Evolutionary conservation across 164 flowering plant species (phyloP).

Genomic region (Magnolia officinalis): DNA sequence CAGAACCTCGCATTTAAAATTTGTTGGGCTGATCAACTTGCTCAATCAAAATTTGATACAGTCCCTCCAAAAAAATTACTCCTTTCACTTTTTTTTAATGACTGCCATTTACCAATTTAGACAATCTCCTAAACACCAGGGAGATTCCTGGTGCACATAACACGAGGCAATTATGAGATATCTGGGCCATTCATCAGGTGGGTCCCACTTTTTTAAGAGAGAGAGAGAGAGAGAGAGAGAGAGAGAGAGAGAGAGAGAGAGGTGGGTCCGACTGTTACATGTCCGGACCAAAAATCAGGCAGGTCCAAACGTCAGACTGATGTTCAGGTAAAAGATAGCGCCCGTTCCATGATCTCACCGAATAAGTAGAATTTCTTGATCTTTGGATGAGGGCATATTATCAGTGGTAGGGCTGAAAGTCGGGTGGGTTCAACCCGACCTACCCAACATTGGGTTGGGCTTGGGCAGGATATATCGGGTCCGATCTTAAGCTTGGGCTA

Average conservation of each 20-base stretch:
- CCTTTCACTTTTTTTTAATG: too few species aligned
- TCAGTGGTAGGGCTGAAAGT: too few species aligned
- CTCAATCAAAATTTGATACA: too few species aligned
- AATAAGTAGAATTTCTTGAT: background rate
- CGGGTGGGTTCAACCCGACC: too few species aligned
- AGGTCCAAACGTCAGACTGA: background rate
- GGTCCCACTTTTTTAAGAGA: too few species aligned
- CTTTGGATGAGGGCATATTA: background rate
- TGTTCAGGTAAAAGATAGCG: background rate
- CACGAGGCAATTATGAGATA: background rate
- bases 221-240: too few species aligned
- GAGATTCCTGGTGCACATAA: background rate
- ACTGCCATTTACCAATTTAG: background rate
- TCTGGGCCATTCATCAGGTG: too few species aligned
- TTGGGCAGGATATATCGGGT: too few species aligned
- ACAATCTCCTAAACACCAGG: background rate
- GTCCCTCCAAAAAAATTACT: too few species aligned
- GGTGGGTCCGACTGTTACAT: background rate
- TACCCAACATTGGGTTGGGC: too few species aligned
- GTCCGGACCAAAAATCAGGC: background rate
- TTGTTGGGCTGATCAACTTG: background rate
- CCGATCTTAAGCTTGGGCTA: too few species aligned
- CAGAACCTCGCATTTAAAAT: background rate
- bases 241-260: too few species aligned
- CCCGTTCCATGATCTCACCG: background rate